Base-by-base conservation (phyloP, 2,329 filamentous ascomycete genomes). In the Ceratocystiopsis minuta region DNA sequence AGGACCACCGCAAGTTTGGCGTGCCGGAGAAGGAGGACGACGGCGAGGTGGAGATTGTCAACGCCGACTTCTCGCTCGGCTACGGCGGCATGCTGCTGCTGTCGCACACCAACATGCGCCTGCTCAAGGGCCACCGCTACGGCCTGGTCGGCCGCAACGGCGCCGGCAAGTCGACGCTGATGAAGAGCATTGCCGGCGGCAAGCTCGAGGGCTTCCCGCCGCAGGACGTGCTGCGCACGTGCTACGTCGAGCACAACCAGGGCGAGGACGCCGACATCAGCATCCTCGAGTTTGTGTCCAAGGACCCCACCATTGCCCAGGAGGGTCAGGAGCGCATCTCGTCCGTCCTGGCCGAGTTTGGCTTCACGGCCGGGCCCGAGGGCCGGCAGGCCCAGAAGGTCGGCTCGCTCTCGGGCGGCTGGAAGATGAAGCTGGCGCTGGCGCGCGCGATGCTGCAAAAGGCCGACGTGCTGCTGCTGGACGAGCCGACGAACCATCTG, bases 391-490 rank as follows among this genome's bases (percentile, higher is more conserved):
- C 78, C 6, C 77, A 95, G 58, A 83, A 80, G 53, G 90, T 98
- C 45, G 90, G 90, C 52, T 95, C 88, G 16, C 65, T 98, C 33
- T 96, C 90, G 36, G 90, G 90, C 63, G 90, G 90, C 57, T 98
- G 90, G 90, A 96, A 96, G 74, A 98, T 98, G 90, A 98, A 98
- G 76, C 67, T 98, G 47, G 90, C 90, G 50, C 65, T 98, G 60
- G 90, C 90, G 41, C 77, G 90, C 54, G 90, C 90, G 49, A 96
- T 98, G 87, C 72, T 98, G 54, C 83, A 90, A 70, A 82, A 79
- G 56, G 88, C 90, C n/a, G 90, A 98, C 58, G 87, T 98, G 40
- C 72, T 98, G 45, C 70, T 98, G 40, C 76, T 98, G 44, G 90
- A 98, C 71, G 90, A 98, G 73, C 90, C 90, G 61, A 98, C 90